These are phyloP conservation scores for Lyophyllum semitale DNA, from an alignment of 768 basidiomycete species.

Conservation along the genomic window DNA sequence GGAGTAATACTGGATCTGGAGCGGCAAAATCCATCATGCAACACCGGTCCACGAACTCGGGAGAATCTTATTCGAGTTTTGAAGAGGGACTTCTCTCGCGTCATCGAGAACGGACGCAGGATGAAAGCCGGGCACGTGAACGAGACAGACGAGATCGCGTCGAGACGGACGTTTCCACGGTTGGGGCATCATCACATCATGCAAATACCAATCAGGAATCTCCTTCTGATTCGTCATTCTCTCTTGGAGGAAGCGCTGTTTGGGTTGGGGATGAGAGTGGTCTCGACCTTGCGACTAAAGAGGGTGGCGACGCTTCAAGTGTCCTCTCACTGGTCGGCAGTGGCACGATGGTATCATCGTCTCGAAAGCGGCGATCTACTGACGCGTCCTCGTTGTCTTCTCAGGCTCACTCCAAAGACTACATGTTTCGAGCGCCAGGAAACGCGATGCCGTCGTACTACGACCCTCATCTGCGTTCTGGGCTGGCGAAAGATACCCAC, in stretches of 20 bases:
- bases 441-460: constrained; percentile 41
- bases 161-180: constrained; percentile 39
- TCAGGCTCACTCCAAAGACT: constrained; percentile 46
- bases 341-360: constrained; percentile 43
- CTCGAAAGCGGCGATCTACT: constrained; percentile 62
- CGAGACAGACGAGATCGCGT: constrained; percentile 31
- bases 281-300: constrained; percentile 49
- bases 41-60: constrained; percentile 54
- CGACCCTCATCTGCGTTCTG: constrained; percentile 50
- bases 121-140: constrained; percentile 38
- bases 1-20: constrained; percentile 21
- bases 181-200: constrained; percentile 26
- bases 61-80: constrained; percentile 67
- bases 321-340: constrained; percentile 39
- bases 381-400: constrained; percentile 78
- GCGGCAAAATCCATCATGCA: constrained; percentile 31
- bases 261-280: constrained; percentile 82
- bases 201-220: constrained; percentile 44
- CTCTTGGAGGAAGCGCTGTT: constrained; percentile 77
- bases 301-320: constrained; percentile 45
- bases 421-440: constrained; percentile 32
- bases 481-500: constrained; percentile 83
- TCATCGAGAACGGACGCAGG: constrained; percentile 24
- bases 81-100: constrained; percentile 67
- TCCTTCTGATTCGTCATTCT: constrained; percentile 74